Evolutionary conservation across 2,329 filamentous ascomycete genomes (phyloP), one percentile per base, ranked within the genome.

Genomic region (Fusarium setosum): DNA sequence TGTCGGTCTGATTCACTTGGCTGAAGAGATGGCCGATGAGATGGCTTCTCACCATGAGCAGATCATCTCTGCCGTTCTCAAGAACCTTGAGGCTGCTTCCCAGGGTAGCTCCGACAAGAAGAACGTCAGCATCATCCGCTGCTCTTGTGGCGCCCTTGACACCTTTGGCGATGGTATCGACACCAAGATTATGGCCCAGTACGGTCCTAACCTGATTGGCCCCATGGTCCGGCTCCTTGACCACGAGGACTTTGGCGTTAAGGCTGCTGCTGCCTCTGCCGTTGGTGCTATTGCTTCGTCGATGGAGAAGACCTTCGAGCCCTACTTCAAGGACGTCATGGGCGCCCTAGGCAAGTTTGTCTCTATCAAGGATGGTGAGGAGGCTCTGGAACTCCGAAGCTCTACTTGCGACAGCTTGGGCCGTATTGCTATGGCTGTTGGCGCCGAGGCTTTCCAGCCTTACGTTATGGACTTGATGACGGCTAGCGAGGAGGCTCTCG

Each of bases 321-420:
- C 94, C n/a, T 98, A 92, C 84, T 97, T 98, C 76, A 88, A 93
- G 72, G 86, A 92, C 65, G 94, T 93, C 24, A 97, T 99, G 93
- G 86, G 92, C 65, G 89, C 92, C n/a, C 88, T 98, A 57, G 93
- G 92, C 54, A 87, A 88, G 53, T 97, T 93, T 72, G 91, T 96
- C 67, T 86, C 87, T 54, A 90, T 96, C 79, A 97, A 97, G 83
- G 92, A 94, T 52, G 92, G 88, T 60, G 92, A 97, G 68, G 94
- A 97, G 50, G 93, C 97, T 75, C 88, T 98, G 53, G 91, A 97
- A 67, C 88, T 98, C 31, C 90, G 96, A 70, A 94, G 93, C 70
- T 92, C 93, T 57, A 93, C 96, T 35, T 94, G 93, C 70, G 96
- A 99, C 81, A 90, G 94, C 21, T 92, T 99, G 84, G 95, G 94